Percentiles rank a stretch among this genome's conserved stretches.
Conservation (phyloP, 805 yeast genomes). For the Phaffomyces opuntiae region DNA sequence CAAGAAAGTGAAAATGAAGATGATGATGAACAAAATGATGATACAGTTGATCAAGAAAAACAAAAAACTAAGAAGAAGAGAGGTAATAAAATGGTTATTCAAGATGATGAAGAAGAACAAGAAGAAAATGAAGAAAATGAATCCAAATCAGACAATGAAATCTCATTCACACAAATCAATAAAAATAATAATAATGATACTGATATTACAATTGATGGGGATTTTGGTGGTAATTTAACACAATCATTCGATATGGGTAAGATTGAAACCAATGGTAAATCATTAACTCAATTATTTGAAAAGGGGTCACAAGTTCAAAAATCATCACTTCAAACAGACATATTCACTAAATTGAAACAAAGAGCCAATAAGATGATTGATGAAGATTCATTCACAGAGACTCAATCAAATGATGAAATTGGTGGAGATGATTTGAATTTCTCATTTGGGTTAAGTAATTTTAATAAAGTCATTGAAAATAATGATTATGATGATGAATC, state of each 20-base stretch:
- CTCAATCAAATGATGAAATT: neutral
- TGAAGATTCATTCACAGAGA: slow-evolving; percentile 8
- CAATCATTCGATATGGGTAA: slow-evolving; percentile 7
- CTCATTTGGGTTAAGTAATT: neutral
- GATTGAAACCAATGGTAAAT: slow-evolving; percentile 8
- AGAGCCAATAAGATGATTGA: slow-evolving; percentile 6
- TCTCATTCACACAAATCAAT: neutral
- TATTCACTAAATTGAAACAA: slow-evolving; percentile 13
- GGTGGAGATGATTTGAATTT: neutral
- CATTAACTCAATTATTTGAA: slow-evolving; percentile 20
- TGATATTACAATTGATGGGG: slow-evolving; percentile 12
- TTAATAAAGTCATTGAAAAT: slow-evolving; percentile 1
- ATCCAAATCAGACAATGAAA: slow-evolving; percentile 3
- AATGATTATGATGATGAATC: slow-evolving; percentile 23
- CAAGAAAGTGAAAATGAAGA: slow-evolving; percentile 9
- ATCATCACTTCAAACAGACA: slow-evolving; percentile 1
- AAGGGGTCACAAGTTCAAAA: slow-evolving; percentile 9
- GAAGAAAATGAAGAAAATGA: neutral
- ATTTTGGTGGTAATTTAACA: slow-evolving; percentile 19
- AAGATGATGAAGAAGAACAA: slow-evolving; percentile 12
- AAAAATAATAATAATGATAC: slow-evolving; percentile 2
- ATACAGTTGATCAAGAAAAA: slow-evolving; percentile 5
- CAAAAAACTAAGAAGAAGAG: neutral
- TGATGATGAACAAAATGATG: slow-evolving; percentile 3
- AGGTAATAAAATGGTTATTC: slow-evolving; percentile 5